Evolutionary conservation across 139 green algal genomes (phyloP), one percentile per base, ranked within the genome.

Genomic region (Pseudopediastrum boryanum): DNA sequence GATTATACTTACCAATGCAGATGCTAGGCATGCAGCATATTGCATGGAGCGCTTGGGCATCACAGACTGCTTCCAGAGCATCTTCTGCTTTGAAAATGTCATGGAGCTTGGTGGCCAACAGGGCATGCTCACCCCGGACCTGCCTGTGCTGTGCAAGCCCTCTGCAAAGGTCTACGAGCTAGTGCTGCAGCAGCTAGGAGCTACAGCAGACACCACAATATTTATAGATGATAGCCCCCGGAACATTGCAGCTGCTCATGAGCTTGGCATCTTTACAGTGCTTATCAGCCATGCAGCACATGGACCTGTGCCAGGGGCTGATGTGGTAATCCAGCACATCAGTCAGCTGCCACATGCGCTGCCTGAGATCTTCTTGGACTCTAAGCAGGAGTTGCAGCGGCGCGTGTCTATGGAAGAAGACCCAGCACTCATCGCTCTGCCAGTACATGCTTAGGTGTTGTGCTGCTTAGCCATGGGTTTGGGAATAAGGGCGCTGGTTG

Each of bases 1-100:
- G 75, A 92, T 88, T 64, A 85, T 97, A 10, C 92, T 97, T 65
- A 97, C 93, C 6, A 97, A 97, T 64, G 93, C 93, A 4, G 92
- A 97, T 74, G 39, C 50, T 0, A 75, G 73, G 65, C 93, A 97
- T 43, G 85, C 93, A 21, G 75, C 89, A 23, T 78, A 72, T 2
- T 94, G 87, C 70, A 81, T 97, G 44, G 59, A 68, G 1, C 78
- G 89, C 2, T 72, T 97, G 72, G 93, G 93, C 64, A 78, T 97
- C 6, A 43, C 52, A 0, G 83, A 93, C 59, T 94, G 85, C 80
- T 97, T 97, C 62, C 54, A 93, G 89, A 84, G 82, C 38, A 80
- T 94, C 23, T 92, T 92, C 35, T 86, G 88, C 56, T 97, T 96
- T 75, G 92, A 97, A 71, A 89, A 80, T 16, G 67, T 94, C 4